Evolutionary conservation across 2,329 filamentous ascomycete species (phyloP).

Genomic region (Shiraia bambusicola): DNA sequence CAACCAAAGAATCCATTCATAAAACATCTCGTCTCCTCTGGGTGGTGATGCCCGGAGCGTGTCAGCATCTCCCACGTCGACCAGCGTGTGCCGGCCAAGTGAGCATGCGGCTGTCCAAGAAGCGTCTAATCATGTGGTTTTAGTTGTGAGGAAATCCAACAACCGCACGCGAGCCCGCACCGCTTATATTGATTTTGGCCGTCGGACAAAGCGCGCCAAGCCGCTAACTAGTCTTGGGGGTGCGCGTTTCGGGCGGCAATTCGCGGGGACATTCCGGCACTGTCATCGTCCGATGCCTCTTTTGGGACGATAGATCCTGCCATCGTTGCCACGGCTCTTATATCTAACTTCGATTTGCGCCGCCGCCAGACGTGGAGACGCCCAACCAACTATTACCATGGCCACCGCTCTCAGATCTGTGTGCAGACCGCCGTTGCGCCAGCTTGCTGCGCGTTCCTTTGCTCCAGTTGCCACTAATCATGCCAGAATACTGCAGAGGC

Average conservation of each 20-base stretch:
- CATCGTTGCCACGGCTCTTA: constrained; percentile 15
- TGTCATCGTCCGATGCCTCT: constrained; percentile 24
- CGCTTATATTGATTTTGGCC: constrained; percentile 19
- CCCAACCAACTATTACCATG: constrained; percentile 36
- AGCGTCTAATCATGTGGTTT: constrained; percentile 76
- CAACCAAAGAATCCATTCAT: constrained; percentile 47
- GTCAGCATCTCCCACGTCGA: constrained; percentile 52
- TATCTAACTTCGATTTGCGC: constrained; percentile 22
- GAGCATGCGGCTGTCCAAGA: constrained; percentile 57
- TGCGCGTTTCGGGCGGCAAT: constrained; percentile 13
- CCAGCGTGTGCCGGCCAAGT: constrained; percentile 52
- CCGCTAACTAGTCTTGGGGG: constrained; percentile 9
- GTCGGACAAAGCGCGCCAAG: constrained; percentile 17
- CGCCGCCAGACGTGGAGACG: constrained; percentile 10
- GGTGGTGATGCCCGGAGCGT: constrained; percentile 53
- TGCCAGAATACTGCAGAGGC: constrained; percentile 31
- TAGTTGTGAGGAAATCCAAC: constrained; percentile 68
- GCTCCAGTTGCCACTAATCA: constrained; percentile 34
- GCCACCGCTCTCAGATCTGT: constrained; percentile 45
- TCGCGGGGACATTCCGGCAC: constrained; percentile 13
- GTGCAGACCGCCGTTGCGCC: constrained; percentile 43
- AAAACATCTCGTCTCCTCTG: constrained; percentile 47
- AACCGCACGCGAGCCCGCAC: constrained; percentile 12
- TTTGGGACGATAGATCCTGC: constrained; percentile 25
- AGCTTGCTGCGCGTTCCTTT: constrained; percentile 31